Percentiles rank a stretch among this genome's conserved stretches.
These are phyloP conservation scores for Zelopaecilomyces penicillatus DNA, from an alignment of 2,329 filamentous ascomycete species.

Conservation along the genomic window DNA sequence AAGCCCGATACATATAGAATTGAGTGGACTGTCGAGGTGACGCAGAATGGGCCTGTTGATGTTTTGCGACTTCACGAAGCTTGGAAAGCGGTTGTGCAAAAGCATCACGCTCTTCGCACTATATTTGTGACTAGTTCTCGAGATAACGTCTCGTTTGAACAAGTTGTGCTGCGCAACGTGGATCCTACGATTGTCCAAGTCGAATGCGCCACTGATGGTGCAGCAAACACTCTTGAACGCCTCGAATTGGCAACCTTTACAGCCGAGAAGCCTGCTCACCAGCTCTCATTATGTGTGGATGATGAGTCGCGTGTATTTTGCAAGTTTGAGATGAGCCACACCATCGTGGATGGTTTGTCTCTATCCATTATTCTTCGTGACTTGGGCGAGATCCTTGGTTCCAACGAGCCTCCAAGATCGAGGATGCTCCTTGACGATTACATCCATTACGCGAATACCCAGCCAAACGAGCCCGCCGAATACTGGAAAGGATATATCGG, in stretches of 20 bases:
- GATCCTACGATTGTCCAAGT: neutral
- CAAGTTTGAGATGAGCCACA: constrained; percentile 15
- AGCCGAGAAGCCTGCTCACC: neutral
- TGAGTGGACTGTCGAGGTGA: too few relatives aligned
- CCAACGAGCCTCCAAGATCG: too few relatives aligned
- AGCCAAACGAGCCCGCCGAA: neutral
- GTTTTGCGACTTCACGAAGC: neutral
- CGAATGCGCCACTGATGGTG: neutral
- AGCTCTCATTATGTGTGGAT: neutral
- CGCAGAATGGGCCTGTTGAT: neutral
- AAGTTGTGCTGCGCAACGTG: neutral
- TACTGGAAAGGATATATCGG: neutral
- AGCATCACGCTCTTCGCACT: constrained; percentile 4
- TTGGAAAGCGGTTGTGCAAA: constrained; percentile 1
- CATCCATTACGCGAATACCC: too few relatives aligned
- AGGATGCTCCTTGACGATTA: too few relatives aligned
- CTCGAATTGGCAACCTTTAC: neutral
- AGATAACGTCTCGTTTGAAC: neutral
- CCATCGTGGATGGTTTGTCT: constrained; percentile 13
- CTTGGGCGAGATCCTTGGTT: neutral
- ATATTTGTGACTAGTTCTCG: neutral
- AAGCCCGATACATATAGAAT: too few relatives aligned
- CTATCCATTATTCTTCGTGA: constrained; percentile 14
- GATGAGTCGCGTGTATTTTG: constrained; percentile 1
- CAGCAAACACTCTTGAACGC: neutral